A percentile compares a stretch with the other conserved stretches of the same genome.
Evolutionary conservation across 2,329 filamentous ascomycete genomes (phyloP).

Genomic region (Neofusicoccum sp.): DNA sequence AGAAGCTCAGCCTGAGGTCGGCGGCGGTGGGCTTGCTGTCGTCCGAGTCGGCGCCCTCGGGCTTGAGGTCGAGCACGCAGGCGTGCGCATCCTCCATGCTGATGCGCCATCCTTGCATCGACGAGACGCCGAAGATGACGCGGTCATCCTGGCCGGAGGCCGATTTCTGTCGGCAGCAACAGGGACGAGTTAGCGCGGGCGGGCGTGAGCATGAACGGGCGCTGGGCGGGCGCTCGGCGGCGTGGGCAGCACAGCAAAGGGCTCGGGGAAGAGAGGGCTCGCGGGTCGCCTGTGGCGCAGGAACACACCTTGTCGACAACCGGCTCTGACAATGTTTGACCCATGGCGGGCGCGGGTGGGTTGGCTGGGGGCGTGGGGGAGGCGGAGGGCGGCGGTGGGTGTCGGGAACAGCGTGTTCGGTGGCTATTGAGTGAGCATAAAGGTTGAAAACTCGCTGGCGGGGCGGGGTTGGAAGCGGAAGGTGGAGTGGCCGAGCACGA

Average conservation of each 20-base stretch:
- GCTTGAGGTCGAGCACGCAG: constrained; percentile 80
- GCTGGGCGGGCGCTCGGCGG: background rate
- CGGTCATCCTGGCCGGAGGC: constrained; percentile 88
- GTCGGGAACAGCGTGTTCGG: constrained; percentile 14
- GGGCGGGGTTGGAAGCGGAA: constrained; percentile 15
- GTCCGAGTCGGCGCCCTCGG: constrained; percentile 52
- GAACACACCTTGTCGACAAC: constrained; percentile 89
- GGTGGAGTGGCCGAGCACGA: constrained; percentile 15
- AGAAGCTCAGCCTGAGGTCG: constrained; percentile 81
- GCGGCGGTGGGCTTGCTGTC: constrained; percentile 58
- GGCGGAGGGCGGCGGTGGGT: constrained; percentile 16
- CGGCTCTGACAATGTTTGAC: constrained; percentile 98
- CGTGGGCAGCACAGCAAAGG: background rate
- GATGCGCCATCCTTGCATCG: constrained; percentile 99
- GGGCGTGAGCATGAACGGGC: background rate
- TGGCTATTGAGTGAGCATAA: constrained; percentile 18
- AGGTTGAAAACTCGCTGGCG: constrained; percentile 19
- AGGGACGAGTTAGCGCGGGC: constrained; percentile 4
- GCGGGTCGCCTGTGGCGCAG: constrained; percentile 24
- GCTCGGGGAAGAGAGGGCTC: background rate
- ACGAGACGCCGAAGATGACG: constrained; percentile 88
- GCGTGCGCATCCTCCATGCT: constrained; percentile 99
- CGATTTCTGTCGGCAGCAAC: constrained; percentile 63
- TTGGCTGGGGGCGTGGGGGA: background rate
- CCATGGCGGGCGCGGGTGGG: constrained; percentile 58